These are phyloP conservation scores for Corinectria fuckeliana DNA, from an alignment of 2,329 filamentous ascomycete genomes.

Conservation along the genomic window DNA sequence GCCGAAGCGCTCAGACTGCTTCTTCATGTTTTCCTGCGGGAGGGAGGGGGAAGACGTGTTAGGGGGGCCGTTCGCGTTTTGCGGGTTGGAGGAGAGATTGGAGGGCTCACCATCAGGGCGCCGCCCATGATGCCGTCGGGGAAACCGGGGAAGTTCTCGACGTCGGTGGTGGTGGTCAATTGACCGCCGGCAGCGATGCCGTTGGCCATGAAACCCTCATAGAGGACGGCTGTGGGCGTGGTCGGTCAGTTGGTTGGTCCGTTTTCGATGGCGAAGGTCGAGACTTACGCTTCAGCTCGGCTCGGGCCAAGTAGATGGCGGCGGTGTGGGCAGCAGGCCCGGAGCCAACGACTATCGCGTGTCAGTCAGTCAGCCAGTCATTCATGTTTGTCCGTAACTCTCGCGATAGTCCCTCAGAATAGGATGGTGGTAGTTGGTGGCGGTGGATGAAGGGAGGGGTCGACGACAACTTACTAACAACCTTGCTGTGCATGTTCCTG, in stretches of 20 bases:
- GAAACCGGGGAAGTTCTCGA: constrained; percentile 98
- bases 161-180: constrained; percentile 96
- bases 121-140: constrained; percentile 85
- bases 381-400: background rate
- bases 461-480: constrained; percentile 72
- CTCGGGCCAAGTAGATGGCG: constrained; percentile 93
- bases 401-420: background rate
- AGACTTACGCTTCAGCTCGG: constrained; percentile 81
- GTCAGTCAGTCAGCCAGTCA: constrained; percentile 6
- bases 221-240: constrained; percentile 72
- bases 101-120: constrained; percentile 75
- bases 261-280: background rate
- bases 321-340: constrained; percentile 97
- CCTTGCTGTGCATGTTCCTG: constrained; percentile 86
- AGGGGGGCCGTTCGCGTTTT: background rate
- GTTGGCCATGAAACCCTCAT: constrained; percentile 97
- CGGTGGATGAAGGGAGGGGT: constrained; percentile 12
- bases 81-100: constrained; percentile 1
- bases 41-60: background rate
- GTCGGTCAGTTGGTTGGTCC: constrained; percentile 19
- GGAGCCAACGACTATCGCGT: constrained; percentile 75
- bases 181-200: constrained; percentile 96
- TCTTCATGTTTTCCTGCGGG: constrained; percentile 82
- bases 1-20: constrained; percentile 89
- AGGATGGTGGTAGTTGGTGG: too few relatives aligned